Base-by-base conservation (phyloP, 2,329 filamentous ascomycete species). In the Stachybotrys echinatus region DNA sequence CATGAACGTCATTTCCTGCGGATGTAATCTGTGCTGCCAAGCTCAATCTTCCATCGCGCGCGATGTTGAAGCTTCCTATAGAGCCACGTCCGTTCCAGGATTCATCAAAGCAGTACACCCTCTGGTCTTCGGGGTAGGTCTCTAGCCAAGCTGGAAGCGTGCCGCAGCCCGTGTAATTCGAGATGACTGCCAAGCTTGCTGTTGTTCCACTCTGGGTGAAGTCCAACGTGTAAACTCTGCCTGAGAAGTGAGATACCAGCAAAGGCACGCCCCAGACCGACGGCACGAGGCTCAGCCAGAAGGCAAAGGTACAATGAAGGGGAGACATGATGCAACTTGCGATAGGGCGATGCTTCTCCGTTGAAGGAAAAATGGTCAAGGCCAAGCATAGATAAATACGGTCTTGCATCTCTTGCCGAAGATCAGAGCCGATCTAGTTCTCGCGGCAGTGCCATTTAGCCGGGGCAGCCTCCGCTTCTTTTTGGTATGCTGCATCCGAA, bases 1-100 rank as follows among this genome's bases (percentile, higher is more conserved):
- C 71, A 51, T 74, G 68, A 22, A 48, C 23, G 42, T 45, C 45
- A 27, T 46, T 42, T 19, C 51, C 51, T 12, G 40, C 39, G 4
- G 51, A 45, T 12, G 22, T 23, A n/a, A 42, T 20, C 19, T 48
- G 39, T 20, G n/a, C 27, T 5, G 38, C 22, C 20, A 45, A 23
- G 22, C 39, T 50, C 38, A 52, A 38, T 10, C 27, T 21, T 2
- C 51, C 51, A 52, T 47, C 45, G 19, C 22, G 23, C 6, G 44
- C 48, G 6, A 52, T 40, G 18, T 46, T 37, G 19, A 19, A 46
- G 6, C 7, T 10, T 21, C 22, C 44, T 12, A 46, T 46, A 18
- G 14, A 19, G 5, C 44, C 44, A 12, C 23, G 14, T 18, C 44
- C 44, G 31, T 17, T 19, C 27, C 23, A 37, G 14, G 44, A 46